These are phyloP conservation scores for Balakata baccata DNA, from an alignment of 345 rosid species.

Conservation along the genomic window DNA sequence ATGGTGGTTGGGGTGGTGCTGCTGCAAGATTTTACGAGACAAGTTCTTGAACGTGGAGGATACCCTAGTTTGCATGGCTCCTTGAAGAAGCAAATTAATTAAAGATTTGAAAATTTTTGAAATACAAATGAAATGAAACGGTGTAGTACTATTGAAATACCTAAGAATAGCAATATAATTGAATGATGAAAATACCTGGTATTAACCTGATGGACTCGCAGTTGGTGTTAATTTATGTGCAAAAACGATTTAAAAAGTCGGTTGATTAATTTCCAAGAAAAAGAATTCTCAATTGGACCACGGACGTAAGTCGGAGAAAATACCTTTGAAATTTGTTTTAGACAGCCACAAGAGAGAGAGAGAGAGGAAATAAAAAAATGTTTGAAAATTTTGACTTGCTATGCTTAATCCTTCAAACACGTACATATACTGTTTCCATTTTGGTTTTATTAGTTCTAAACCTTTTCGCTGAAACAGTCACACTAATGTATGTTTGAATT, in stretches of 20 bases:
- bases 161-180: background rate
- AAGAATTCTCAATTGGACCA: constrained; percentile 14
- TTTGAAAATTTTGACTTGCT: constrained; percentile 14
- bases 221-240: background rate
- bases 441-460: background rate
- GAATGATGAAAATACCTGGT: no score
- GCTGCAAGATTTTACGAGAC: constrained; percentile 19
- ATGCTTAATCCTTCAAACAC: constrained; percentile 38
- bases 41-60: constrained; percentile 29
- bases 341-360: background rate
- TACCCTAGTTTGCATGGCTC: constrained; percentile 44
- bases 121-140: background rate
- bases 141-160: no score
- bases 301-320: no score
- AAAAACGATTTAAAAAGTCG: background rate
- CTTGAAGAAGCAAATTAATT: constrained; percentile 18
- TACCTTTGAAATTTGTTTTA: no score
- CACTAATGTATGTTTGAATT: background rate
- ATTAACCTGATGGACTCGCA: no score
- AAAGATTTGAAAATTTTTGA: no score
- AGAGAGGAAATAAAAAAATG: no score
- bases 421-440: constrained; percentile 1
- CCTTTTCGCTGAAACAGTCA: constrained; percentile 15
- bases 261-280: constrained; percentile 2
- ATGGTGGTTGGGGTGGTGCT: background rate